Percentiles rank a stretch among this genome's conserved stretches.
Conservation (phyloP, 352 stramenopile species). For the Phytophthora palmivora region DNA sequence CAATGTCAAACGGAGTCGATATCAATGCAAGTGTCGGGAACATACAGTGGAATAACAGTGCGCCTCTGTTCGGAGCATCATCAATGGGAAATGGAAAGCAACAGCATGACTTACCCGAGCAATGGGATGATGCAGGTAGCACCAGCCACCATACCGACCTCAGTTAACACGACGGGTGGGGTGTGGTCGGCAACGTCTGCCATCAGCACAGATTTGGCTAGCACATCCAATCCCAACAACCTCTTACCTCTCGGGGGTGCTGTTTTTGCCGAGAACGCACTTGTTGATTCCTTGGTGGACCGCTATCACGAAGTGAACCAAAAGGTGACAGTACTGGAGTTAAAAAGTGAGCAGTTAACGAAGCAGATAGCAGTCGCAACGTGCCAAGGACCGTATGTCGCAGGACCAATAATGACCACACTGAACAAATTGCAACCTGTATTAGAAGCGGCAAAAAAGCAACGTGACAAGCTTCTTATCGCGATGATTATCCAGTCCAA, state of each 20-base stretch:
- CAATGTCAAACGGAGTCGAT: constrained; percentile 12
- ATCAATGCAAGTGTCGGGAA: background rate
- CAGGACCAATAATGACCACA: constrained; percentile 31
- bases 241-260: constrained; percentile 32
- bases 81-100: constrained; percentile 18
- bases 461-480: constrained; percentile 50
- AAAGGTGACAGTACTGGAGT: constrained; percentile 51
- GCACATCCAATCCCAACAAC: constrained; percentile 22
- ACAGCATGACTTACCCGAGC: constrained; percentile 9
- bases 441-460: constrained; percentile 37
- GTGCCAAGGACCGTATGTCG: constrained; percentile 50
- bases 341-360: constrained; percentile 47
- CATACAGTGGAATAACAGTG: constrained; percentile 21
- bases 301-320: constrained; percentile 57
- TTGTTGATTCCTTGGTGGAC: constrained; percentile 65
- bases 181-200: constrained; percentile 35
- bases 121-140: constrained; percentile 23
- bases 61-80: constrained; percentile 9
- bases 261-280: constrained; percentile 47
- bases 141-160: constrained; percentile 11
- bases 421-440: constrained; percentile 40
- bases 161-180: constrained; percentile 17
- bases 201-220: constrained; percentile 32
- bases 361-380: constrained; percentile 54
- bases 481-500: constrained; percentile 64